Percentiles rank a stretch among this genome's conserved stretches.
phyloP scores from a whole-genome alignment of 371 early-diverging fungal genomes.

The Mortierella sp. region DNA sequence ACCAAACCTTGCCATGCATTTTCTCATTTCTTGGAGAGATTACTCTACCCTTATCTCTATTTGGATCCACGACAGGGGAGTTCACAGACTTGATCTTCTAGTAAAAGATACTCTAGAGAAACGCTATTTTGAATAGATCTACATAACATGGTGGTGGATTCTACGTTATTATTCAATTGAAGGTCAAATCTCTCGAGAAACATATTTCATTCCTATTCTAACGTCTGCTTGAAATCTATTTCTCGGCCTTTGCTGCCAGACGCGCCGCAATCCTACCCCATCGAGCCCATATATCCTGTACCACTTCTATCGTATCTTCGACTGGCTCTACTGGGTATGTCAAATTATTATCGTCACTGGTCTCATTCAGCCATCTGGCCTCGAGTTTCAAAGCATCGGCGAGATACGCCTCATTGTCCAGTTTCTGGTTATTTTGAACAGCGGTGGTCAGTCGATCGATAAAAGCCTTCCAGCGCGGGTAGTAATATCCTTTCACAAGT shows the following conservation, averaged over 20 bases:
- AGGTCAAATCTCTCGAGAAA: too few species aligned
- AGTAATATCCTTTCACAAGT: conserved; percentile 33
- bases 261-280: conserved; percentile 27
- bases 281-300: conserved; percentile 30
- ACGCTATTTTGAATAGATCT: too few species aligned
- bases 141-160: too few species aligned
- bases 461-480: conserved; percentile 46
- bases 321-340: conserved; percentile 27
- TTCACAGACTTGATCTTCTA: too few species aligned
- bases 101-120: too few species aligned
- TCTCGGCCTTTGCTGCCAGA: conserved; percentile 12
- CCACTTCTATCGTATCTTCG: conserved; percentile 26
- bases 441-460: conserved; percentile 28
- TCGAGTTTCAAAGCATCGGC: conserved; percentile 21
- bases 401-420: conserved; percentile 26
- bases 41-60: too few species aligned
- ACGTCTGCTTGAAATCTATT: not conserved
- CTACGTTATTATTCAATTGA: too few species aligned
- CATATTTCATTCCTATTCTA: too few species aligned
- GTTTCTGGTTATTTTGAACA: not conserved
- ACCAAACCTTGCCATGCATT: too few species aligned
- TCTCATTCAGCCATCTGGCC: conserved; percentile 13
- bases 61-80: too few species aligned
- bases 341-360: not conserved
- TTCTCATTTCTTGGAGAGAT: too few species aligned